Percentiles rank a stretch among this genome's conserved stretches.
phyloP scores from a whole-genome alignment of 495 filamentous ascomycete genomes.

The Glarea lozoyensis region DNA sequence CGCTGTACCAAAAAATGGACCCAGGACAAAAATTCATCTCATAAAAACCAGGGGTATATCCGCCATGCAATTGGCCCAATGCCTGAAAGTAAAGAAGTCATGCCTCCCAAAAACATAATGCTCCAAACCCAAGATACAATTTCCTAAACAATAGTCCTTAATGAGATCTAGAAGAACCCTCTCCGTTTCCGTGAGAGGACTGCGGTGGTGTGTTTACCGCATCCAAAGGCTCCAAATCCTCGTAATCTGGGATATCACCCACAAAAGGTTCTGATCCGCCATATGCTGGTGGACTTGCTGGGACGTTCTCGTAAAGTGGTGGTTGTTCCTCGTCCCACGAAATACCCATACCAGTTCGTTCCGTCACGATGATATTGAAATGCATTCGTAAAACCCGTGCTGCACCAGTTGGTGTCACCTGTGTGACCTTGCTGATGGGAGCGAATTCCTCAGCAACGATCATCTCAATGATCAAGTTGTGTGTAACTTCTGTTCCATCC shows the following conservation, averaged over 20 bases:
- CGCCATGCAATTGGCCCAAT: conserved; percentile 1
- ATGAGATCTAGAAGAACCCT: conserved; percentile 2
- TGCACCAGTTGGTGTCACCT: conserved; percentile 78
- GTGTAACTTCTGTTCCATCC: conserved; percentile 70
- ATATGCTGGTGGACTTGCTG: conserved; percentile 77
- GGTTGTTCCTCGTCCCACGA: conserved; percentile 97
- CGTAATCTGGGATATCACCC: conserved; percentile 21
- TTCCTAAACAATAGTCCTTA: neutral
- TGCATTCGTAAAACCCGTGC: conserved; percentile 91
- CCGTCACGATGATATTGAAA: conserved; percentile 72
- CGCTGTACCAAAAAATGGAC: no score
- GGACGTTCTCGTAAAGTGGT: conserved; percentile 91
- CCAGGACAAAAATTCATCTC: conserved; percentile 1
- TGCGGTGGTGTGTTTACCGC: neutral
- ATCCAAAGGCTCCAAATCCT: conserved; percentile 17
- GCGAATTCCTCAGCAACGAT: conserved; percentile 90
- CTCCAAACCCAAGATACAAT: neutral
- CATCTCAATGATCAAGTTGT: conserved; percentile 85
- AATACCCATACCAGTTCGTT: conserved; percentile 80
- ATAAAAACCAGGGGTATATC: conserved; percentile 11
- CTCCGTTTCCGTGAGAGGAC: conserved; percentile 5
- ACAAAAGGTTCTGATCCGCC: conserved; percentile 15
- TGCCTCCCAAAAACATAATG: neutral
- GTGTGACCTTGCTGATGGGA: conserved; percentile 54
- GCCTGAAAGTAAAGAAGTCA: neutral